Base-by-base conservation (phyloP, 306 rosid genomes). In the Prunus campanulata region DNA sequence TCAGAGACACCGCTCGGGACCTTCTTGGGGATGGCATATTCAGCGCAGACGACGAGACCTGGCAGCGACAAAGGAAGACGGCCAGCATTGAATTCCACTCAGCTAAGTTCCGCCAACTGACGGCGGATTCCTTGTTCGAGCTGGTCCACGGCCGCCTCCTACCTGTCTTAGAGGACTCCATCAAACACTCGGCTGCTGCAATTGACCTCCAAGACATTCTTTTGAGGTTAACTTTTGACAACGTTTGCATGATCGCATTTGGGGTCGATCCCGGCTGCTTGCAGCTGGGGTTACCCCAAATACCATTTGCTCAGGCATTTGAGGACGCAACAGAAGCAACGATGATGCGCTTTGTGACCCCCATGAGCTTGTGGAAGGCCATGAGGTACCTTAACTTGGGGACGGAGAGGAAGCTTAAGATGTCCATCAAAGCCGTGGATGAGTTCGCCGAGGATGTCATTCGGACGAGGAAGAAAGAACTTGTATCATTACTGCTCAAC, bases 191-290 rank as follows among this genome's bases (percentile, higher is more conserved):
- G 0, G 7, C 19, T 11, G 5, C 19, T 11, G 20, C 77, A 3
- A 73, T 89, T 4, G 98, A 95, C 74, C 87, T 95, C 7, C 98
- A 95, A 74, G 98, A 95, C 59, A 82, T 95, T 25, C 83, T 95
- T 9, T 42, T 95, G 15, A 84, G 97, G 75, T 64, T 95, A 27
- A 95, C 98, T 18, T 95, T 95, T 70, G 98, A 95, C 48, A 92
- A 95, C 62, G 93, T 95, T 0, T 95, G 98, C 70, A 86, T 95
- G 92, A 89, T 95, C 27, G 98, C 98, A 1, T 95, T 92, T 32
- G 98, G 98, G 18, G 97, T 85, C 25, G 97, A 95, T 74, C 97
- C 98, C 2, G 96, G 98, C 56, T 95, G 98, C 72, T 83, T 87
- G 64, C 59, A 76, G 42, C 74, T 55, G 2, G 85, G 85, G n/a